Percentiles rank a stretch among this genome's conserved stretches.
phyloP scores from a whole-genome alignment of 2,329 filamentous ascomycete species.

The Alternaria conjuncta region DNA sequence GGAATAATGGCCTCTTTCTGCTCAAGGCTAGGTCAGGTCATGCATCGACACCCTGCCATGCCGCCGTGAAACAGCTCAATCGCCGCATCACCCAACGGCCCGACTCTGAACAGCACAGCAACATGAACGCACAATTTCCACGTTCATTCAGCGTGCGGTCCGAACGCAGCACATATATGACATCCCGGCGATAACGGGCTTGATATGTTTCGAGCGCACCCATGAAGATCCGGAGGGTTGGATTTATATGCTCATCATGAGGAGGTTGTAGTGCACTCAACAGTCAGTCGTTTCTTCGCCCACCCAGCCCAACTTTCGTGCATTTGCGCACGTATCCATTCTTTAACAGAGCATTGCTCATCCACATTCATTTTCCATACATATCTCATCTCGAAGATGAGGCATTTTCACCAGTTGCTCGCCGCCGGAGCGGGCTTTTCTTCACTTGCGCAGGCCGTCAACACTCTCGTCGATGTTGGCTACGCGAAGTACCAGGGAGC shows the following conservation, averaged over 20 bases:
- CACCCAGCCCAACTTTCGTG: neutral
- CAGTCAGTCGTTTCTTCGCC: neutral
- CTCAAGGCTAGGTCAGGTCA: neutral
- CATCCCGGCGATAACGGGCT: neutral
- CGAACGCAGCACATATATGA: neutral
- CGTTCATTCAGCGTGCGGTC: neutral
- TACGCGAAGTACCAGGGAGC: slow-evolving; percentile 71
- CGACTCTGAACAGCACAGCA: neutral
- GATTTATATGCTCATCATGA: neutral
- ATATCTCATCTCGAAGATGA: neutral
- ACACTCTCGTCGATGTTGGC: slow-evolving; percentile 62
- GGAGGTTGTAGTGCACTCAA: fast-evolving
- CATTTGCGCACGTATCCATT: neutral
- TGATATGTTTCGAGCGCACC: neutral
- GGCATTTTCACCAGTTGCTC: neutral
- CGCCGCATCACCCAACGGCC: neutral
- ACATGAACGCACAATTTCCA: neutral
- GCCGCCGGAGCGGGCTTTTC: slow-evolving; percentile 1
- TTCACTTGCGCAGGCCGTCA: slow-evolving; percentile 33
- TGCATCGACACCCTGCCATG: neutral
- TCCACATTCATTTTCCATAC: neutral
- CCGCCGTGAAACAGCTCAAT: neutral
- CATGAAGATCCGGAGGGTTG: neutral
- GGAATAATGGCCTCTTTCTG: neutral
- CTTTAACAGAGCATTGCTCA: neutral